Percentiles rank a stretch among this genome's conserved stretches.
These are phyloP conservation scores for Globisporangium polare DNA, from an alignment of 352 stramenopile genomes.

Conservation along the genomic window DNA sequence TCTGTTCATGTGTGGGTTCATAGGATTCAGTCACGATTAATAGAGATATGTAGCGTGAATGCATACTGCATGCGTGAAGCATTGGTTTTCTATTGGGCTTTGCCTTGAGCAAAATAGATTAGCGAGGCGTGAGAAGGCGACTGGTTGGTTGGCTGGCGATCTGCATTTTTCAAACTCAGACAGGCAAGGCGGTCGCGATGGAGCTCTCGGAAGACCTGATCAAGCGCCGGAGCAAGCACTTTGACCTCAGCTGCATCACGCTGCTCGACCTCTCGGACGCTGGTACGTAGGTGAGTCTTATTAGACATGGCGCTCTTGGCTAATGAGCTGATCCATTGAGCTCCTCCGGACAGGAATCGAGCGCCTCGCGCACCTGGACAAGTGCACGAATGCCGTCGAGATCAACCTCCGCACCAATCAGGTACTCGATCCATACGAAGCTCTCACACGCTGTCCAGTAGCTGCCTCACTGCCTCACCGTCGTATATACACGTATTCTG, in stretches of 20 bases:
- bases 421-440: conserved; percentile 15
- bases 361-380: conserved; percentile 33
- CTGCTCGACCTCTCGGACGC: conserved; percentile 56
- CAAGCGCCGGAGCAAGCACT: conserved; percentile 74
- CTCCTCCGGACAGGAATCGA: conserved; percentile 16
- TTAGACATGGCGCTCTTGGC: not conserved
- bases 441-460: not conserved
- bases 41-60: not conserved
- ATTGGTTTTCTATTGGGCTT: not conserved
- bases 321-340: not conserved
- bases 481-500: not conserved
- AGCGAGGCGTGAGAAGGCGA: too few relatives aligned
- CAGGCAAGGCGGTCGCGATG: conserved; percentile 22
- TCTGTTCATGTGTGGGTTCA: not conserved
- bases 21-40: too few relatives aligned
- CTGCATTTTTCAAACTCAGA: not conserved
- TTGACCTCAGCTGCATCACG: conserved; percentile 64
- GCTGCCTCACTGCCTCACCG: not conserved
- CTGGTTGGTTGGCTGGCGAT: not conserved
- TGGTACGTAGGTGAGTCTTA: conserved; percentile 9
- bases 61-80: conserved; percentile 1
- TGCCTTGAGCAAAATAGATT: not conserved
- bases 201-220: conserved; percentile 60
- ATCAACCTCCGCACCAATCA: conserved; percentile 57
- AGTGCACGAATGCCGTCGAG: conserved; percentile 48